Percentiles rank a stretch among this genome's conserved stretches.
phyloP scores from a whole-genome alignment of 2,329 filamentous ascomycete species.

The Colletotrichum acutatum region DNA sequence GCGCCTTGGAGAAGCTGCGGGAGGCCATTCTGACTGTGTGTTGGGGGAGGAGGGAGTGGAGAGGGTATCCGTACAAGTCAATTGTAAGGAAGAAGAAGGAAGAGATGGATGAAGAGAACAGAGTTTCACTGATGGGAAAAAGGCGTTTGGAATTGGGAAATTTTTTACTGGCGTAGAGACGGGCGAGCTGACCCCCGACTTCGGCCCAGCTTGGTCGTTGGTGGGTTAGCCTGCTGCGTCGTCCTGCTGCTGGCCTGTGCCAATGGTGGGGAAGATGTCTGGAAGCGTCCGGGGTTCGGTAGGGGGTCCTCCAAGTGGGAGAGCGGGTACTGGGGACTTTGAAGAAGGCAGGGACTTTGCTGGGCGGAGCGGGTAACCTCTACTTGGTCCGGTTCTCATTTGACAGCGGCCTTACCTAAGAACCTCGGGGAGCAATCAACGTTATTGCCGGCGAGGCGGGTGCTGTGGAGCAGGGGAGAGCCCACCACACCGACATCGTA shows the following conservation, averaged over 20 bases:
- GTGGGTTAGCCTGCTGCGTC: conserved; percentile 26
- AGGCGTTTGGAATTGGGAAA: conserved; percentile 38
- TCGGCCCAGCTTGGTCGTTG: conserved; percentile 36
- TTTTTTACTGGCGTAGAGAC: conserved; percentile 38
- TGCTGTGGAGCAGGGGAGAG: conserved; percentile 12
- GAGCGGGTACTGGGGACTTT: conserved; percentile 36
- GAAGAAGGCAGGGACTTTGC: conserved; percentile 23
- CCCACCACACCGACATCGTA: conserved; percentile 25
- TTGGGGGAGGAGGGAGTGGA: conserved; percentile 45
- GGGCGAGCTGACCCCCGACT: conserved; percentile 36
- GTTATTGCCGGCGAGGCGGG: conserved; percentile 33
- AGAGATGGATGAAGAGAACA: conserved; percentile 33
- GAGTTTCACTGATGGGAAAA: conserved; percentile 34
- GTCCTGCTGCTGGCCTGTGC: conserved; percentile 27
- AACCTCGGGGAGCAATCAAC: conserved; percentile 32
- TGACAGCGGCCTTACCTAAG: conserved; percentile 35
- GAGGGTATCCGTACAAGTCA: conserved; percentile 40
- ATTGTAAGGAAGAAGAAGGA: conserved; percentile 36
- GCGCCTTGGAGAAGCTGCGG: conserved; percentile 76
- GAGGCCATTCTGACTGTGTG: conserved; percentile 76
- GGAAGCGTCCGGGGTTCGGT: conserved; percentile 33
- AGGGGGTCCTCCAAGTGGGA: conserved; percentile 24
- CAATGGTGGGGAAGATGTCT: conserved; percentile 33
- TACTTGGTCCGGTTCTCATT: conserved; percentile 30
- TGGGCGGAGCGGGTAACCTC: conserved; percentile 20